Evolutionary conservation across 352 stramenopile genomes (phyloP).

Genomic region (Phytophthora pluvialis): DNA sequence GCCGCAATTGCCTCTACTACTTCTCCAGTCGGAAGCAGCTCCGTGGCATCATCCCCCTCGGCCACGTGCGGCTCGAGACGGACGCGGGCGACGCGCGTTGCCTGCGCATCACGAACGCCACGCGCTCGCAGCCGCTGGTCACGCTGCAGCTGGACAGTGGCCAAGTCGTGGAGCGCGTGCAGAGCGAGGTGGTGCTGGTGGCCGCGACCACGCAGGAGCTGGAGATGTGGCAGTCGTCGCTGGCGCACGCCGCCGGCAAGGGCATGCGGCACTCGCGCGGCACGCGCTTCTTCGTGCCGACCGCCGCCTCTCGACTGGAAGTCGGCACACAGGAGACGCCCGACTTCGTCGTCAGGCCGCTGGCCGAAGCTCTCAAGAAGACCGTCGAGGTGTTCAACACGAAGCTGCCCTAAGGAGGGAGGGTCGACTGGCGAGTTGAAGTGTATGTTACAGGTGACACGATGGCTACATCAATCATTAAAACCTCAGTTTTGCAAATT

Average conservation of each 20-base stretch:
- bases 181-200: slow-evolving; percentile 81
- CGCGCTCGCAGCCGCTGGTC: slow-evolving; percentile 63
- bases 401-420: slow-evolving; percentile 44
- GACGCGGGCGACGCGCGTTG: slow-evolving; percentile 55
- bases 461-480: slow-evolving; percentile 17
- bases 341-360: slow-evolving; percentile 76
- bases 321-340: slow-evolving; percentile 82
- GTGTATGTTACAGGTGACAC: slow-evolving; percentile 1
- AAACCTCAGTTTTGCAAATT: slow-evolving; percentile 29
- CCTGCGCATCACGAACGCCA: slow-evolving; percentile 79
- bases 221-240: slow-evolving; percentile 90
- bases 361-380: slow-evolving; percentile 79
- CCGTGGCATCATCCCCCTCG: slow-evolving; percentile 86
- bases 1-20: slow-evolving; percentile 90
- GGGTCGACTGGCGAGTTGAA: slow-evolving; percentile 23
- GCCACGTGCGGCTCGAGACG: slow-evolving; percentile 74
- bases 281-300: slow-evolving; percentile 88
- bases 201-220: slow-evolving; percentile 74
- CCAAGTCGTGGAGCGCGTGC: slow-evolving; percentile 79
- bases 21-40: slow-evolving; percentile 85
- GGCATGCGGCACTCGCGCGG: slow-evolving; percentile 81
- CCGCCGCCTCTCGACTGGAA: slow-evolving; percentile 76
- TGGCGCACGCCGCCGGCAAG: slow-evolving; percentile 81
- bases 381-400: slow-evolving; percentile 89
- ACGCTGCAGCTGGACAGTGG: slow-evolving; percentile 85